A percentile compares a stretch with the other conserved stretches of the same genome.
These are phyloP conservation scores for Claviceps africana DNA, from an alignment of 2,329 filamentous ascomycete species.

Conservation along the genomic window DNA sequence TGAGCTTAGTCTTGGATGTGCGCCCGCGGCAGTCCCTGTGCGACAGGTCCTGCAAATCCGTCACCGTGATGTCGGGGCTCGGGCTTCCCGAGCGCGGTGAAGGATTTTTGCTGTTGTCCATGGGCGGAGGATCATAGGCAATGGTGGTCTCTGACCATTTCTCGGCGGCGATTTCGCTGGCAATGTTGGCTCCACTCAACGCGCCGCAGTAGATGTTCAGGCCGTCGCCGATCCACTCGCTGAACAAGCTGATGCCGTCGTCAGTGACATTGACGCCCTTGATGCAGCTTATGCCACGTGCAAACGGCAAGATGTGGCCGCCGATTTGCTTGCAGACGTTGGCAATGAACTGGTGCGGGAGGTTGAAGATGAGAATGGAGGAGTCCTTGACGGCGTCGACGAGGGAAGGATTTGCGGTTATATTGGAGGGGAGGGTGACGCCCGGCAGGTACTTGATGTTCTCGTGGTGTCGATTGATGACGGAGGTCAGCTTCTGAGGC, in stretches of 20 bases:
- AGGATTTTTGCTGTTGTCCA: slow-evolving; percentile 63
- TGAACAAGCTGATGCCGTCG: slow-evolving; percentile 77
- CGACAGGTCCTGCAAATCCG: slow-evolving; percentile 41
- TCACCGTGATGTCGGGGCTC: slow-evolving; percentile 35
- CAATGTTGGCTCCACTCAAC: slow-evolving; percentile 90
- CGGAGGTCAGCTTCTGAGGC: slow-evolving; percentile 71
- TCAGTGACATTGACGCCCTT: slow-evolving; percentile 92
- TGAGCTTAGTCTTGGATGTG: slow-evolving; percentile 54
- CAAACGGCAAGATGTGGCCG: slow-evolving; percentile 82
- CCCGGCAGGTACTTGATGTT: slow-evolving; percentile 97
- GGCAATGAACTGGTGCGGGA: slow-evolving; percentile 90
- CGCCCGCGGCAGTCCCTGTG: slow-evolving; percentile 58
- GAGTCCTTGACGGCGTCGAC: slow-evolving; percentile 68
- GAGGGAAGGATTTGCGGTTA: slow-evolving; percentile 71
- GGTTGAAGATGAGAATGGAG: slow-evolving; percentile 87
- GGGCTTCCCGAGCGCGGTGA: slow-evolving; percentile 34
- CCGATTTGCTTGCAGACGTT: slow-evolving; percentile 72
- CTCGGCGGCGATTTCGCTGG: slow-evolving; percentile 83
- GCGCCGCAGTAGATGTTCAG: slow-evolving; percentile 95
- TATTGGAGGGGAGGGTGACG: slow-evolving; percentile 68
- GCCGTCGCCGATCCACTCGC: slow-evolving; percentile 81
- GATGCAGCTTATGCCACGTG: slow-evolving; percentile 90
- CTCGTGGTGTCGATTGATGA: slow-evolving; percentile 90
- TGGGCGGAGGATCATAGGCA: slow-evolving; percentile 80
- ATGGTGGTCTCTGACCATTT: slow-evolving; percentile 97